Evolutionary conservation across 2,329 filamentous ascomycete species (phyloP), one percentile per base, ranked within the genome.

Genomic region (Paraphaeosphaeria minitans): DNA sequence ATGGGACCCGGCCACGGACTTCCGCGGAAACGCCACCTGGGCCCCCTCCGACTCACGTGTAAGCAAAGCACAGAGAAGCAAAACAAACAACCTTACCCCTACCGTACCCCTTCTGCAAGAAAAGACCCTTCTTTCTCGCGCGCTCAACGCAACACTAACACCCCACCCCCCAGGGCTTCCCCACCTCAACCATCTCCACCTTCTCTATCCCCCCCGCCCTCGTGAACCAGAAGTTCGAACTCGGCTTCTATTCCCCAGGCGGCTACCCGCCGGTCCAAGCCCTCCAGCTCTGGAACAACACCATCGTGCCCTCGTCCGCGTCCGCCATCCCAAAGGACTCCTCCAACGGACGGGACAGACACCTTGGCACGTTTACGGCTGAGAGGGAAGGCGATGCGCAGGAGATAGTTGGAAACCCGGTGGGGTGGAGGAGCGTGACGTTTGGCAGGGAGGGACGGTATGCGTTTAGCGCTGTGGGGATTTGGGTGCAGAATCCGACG

Each of bases 181-280:
- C 24, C 24, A 27, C 24, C 14, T 13, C 29, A 42, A 55, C 45
- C 16, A 57, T 58, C 46, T 49, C 45, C n/a, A 58, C 58, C 27
- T 52, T 60, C 45, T 33, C 14, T 19, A 58, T 55, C 31, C 31
- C 55, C 50, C 4, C 35, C 5, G 13, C 21, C n/a, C 43, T 42
- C 14, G 29, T 45, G 1, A 41, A 49, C 48, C 35, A 47, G 31
- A 57, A 47, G 3, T 57, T 55, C 58, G 10, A 22, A 9, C 13
- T 60, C 9, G 4, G 29, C 37, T 60, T 60, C 47, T 50, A n/a
- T 10, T 46, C 39, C 19, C 4, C 14, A 4, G 16, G 19, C 39
- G 6, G 9, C 16, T 19, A 16, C 16, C 39, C 39, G 19, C 39
- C 39, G 16, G 21, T n/a, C 14, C 39, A 42, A 21, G 39, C 39